Evolutionary conservation across 2,329 filamentous ascomycete genomes (phyloP).

Genomic region (Neoascochyta sp.): DNA sequence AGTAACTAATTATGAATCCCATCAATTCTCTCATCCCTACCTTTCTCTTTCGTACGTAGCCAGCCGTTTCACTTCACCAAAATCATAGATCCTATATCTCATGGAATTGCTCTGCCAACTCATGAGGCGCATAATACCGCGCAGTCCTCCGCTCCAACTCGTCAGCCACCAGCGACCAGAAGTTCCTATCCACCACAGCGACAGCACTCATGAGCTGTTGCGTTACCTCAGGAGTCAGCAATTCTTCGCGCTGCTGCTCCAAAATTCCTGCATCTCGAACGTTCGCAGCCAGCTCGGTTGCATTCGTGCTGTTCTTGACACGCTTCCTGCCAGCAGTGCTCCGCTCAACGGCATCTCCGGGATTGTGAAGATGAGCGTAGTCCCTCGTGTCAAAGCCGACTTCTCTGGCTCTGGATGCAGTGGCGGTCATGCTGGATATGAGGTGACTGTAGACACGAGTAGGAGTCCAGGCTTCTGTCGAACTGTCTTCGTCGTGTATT

Average conservation of each 20-base stretch:
- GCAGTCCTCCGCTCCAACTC: slow-evolving; percentile 27
- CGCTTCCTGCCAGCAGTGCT: slow-evolving; percentile 21
- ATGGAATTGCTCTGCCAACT: slow-evolving; percentile 17
- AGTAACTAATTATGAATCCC: too few relatives aligned
- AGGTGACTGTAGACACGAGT: slow-evolving; percentile 38
- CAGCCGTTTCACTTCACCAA: too few relatives aligned
- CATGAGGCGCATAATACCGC: slow-evolving; percentile 19
- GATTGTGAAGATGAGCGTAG: slow-evolving; percentile 32
- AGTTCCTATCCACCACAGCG: slow-evolving; percentile 22
- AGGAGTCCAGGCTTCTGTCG: slow-evolving; percentile 24
- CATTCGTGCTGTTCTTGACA: slow-evolving; percentile 17
- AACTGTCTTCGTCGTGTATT: too few relatives aligned
- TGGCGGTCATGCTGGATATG: slow-evolving; percentile 26
- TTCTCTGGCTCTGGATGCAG: slow-evolving; percentile 20
- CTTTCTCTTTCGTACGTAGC: too few relatives aligned
- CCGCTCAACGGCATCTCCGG: slow-evolving; percentile 4
- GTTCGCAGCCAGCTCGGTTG: slow-evolving; percentile 22
- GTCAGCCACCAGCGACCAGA: slow-evolving; percentile 33
- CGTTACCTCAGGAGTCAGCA: slow-evolving; percentile 15
- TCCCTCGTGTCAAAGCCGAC: slow-evolving; percentile 31
- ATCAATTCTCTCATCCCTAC: too few relatives aligned
- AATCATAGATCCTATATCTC: too few relatives aligned
- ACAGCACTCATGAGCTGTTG: slow-evolving; percentile 29
- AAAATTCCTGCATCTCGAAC: too few relatives aligned
- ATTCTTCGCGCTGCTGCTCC: too few relatives aligned